Evolutionary conservation across 169 alveolate species (phyloP), one percentile per base, ranked within the genome.

Genomic region (Ichthyophthirius multifiliis): DNA sequence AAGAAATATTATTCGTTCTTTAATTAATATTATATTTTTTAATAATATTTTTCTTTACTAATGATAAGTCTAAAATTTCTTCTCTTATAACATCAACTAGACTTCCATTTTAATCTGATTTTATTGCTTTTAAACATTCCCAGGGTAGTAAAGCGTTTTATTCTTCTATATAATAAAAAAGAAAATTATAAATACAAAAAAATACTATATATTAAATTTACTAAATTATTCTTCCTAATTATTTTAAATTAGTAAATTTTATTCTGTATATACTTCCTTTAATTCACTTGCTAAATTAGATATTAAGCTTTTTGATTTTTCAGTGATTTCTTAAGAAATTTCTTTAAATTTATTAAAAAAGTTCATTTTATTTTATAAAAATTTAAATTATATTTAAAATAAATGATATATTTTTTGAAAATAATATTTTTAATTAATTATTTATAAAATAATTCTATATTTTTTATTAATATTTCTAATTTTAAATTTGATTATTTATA

Each of bases 51-150:
- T 27, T 18, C 1, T 2, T 55, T 55, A 55, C 71, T 10, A 55
- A n/a, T 3, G 71, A 55, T 55, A 55, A 7, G 18, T 55, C 71
- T 10, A 55, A 55, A 10, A 55, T 55, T 27, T 55, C 71, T 27
- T 55, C 71, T 5, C 31, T 55, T 1, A 55, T 55, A 0, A 39
- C 12, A 55, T 55, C 71, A 5, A 55, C 31, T 39, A 55, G 23
- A 23, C 31, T 55, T 55, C 71, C 71, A 55, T 55, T 55, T 55
- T 55, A 18, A 23, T 55, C 31, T 16, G 71, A 55, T 23, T 23
- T 55, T 27, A 55, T 55, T 20, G 71, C 34, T 7, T 55, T 55
- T 55, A 55, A 55, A 23, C 71, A 34, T 55, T 55, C 71, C 71
- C 71, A 55, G 1, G 71, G 71, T 15, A 55, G 39, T 3, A 55